These are phyloP conservation scores for Lichtheimia hyalospora DNA, from an alignment of 371 early-diverging fungal species.

Conservation along the genomic window DNA sequence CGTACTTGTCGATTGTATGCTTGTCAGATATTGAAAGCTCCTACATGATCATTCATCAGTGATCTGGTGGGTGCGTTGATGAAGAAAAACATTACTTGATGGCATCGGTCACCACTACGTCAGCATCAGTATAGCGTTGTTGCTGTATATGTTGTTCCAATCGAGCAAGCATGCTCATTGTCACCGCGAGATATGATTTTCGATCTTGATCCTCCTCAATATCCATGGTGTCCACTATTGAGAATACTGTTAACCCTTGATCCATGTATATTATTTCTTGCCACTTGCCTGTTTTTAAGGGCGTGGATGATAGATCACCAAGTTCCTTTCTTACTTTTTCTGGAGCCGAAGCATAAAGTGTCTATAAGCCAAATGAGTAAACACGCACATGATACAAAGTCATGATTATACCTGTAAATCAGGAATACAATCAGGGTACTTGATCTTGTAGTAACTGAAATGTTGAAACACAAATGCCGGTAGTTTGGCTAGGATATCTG, in stretches of 20 bases:
- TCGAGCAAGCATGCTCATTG: not conserved
- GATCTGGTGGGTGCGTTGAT: too few relatives aligned
- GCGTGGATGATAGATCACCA: too few relatives aligned
- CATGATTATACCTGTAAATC: constrained; percentile 47
- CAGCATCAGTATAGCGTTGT: not conserved
- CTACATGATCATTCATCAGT: not conserved
- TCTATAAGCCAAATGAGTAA: too few relatives aligned
- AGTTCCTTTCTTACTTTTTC: too few relatives aligned
- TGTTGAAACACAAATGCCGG: constrained; percentile 74
- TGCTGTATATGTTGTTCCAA: not conserved
- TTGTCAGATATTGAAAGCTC: not conserved
- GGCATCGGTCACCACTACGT: constrained; percentile 12
- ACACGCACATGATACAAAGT: too few relatives aligned
- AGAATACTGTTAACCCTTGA: too few relatives aligned
- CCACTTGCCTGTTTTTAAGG: too few relatives aligned
- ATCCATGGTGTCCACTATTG: too few relatives aligned
- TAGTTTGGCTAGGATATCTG: constrained; percentile 49
- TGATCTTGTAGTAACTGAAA: constrained; percentile 70
- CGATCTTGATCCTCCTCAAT: not conserved
- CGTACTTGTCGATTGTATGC: not conserved
- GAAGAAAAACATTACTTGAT: constrained; percentile 17
- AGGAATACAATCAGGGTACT: constrained; percentile 68
- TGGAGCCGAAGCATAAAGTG: too few relatives aligned
- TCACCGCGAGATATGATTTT: not conserved
- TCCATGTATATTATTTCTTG: too few relatives aligned